Conservation (phyloP, 345 rosid species). For the Garcia nutans region DNA sequence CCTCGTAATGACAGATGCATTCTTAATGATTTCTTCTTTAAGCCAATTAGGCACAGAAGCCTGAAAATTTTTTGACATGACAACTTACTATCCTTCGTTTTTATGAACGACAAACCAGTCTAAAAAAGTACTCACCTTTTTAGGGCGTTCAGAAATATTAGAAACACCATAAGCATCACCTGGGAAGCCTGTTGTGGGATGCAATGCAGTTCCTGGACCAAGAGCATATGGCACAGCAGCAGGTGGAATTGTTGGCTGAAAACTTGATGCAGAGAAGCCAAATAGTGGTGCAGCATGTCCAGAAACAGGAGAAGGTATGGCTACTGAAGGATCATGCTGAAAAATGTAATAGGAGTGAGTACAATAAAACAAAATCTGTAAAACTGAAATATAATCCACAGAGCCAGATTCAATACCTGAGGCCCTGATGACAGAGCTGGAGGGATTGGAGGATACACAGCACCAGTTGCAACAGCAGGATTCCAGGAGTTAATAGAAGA, state of each 20-base stretch:
- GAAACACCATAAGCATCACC: conserved; percentile 74
- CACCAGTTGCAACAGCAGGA: conserved; percentile 50
- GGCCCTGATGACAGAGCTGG: conserved; percentile 48
- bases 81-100: conserved; percentile 6
- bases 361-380: conserved; percentile 5
- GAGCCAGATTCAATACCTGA: conserved; percentile 46
- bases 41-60: conserved; percentile 96
- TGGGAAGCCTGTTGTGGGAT: conserved; percentile 59
- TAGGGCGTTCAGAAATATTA: conserved; percentile 67
- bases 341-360: conserved; percentile 28
- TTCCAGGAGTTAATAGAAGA: conserved; percentile 58
- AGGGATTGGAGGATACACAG: conserved; percentile 59
- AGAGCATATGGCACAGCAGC: conserved; percentile 50
- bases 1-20: conserved; percentile 62
- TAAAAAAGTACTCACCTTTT: conserved; percentile 52
- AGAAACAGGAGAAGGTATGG: conserved; percentile 51
- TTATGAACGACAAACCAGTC: conserved; percentile 6
- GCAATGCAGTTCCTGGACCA: conserved; percentile 55
- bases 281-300: conserved; percentile 63
- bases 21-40: conserved; percentile 87
- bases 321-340: conserved; percentile 64
- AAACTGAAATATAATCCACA: conserved; percentile 12
- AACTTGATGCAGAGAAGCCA: conserved; percentile 64
- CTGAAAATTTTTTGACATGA: conserved; percentile 40
- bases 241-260: conserved; percentile 56